These are phyloP conservation scores for Botrytis fragariae DNA, from an alignment of 2,329 filamentous ascomycete genomes.

Conservation along the genomic window DNA sequence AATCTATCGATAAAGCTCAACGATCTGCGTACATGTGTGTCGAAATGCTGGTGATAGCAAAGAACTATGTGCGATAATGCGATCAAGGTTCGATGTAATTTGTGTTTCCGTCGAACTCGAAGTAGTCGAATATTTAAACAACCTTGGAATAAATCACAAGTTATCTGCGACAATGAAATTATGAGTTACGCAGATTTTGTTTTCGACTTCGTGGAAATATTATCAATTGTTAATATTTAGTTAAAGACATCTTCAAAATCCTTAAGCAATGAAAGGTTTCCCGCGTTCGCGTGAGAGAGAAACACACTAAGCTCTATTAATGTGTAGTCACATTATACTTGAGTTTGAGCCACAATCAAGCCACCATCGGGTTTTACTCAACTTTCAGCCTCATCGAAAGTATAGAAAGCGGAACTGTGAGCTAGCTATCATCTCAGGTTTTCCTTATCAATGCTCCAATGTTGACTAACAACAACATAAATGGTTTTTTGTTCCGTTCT, in stretches of 20 bases:
- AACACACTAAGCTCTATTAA: conserved; percentile 10
- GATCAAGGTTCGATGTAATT: neutral
- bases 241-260: neutral
- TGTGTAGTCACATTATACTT: neutral
- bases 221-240: neutral
- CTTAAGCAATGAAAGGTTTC: conserved; percentile 14
- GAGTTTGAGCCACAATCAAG: neutral
- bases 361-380: neutral
- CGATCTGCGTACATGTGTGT: conserved; percentile 34
- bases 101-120: neutral
- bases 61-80: neutral
- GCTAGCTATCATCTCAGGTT: neutral
- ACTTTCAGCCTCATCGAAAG: neutral
- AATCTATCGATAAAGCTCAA: conserved; percentile 26
- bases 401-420: neutral
- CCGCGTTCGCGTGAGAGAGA: conserved; percentile 21
- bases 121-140: neutral
- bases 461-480: neutral
- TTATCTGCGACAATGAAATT: neutral
- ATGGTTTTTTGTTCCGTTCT: neutral
- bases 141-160: neutral
- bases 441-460: neutral
- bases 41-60: neutral
- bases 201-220: neutral
- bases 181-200: neutral